Base-by-base conservation (phyloP, 768 basidiomycete genomes). In the Leccinellum rugosiceps region DNA sequence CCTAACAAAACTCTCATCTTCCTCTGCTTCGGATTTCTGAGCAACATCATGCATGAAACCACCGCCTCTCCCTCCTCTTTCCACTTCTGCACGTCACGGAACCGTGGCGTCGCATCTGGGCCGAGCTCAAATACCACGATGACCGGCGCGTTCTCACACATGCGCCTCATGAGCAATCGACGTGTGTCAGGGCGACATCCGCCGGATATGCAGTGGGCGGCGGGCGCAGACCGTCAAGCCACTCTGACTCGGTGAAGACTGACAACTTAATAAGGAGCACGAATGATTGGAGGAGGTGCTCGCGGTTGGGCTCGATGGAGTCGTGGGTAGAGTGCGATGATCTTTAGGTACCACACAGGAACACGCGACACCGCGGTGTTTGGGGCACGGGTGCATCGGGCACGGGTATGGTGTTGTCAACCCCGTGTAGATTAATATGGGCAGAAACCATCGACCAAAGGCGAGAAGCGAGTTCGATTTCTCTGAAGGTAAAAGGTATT, bases 251-350 rank as follows among this genome's bases (percentile, higher is more conserved):
- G 95, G 84, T 99, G 17, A 81, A 77, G 72, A 93, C 89, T 50
- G 79, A 78, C 4, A 4, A 25, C 25, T 25, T 25, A 80, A 78
- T 65, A 83, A 76, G 74, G 85, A 89, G 68, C 76, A 89, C 59
- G 86, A 88, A 68, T 98, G 91, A 86, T 63, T 97, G 65, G 96
- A 95, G 71, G 95, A 99, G 72, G 96, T 96, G 6, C 72, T 96
- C 66, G 78, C 84, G 71, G 69, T 92, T 67, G 85, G 83, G 51
- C 60, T 94, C 8, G 77, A 83, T 3, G 96, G 96, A 6, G 84
- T 97, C 7, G 77, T 97, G 19, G 94, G 94, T 72, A 78, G 94
- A 61, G 93, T 90, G 26, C 75, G 80, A 57, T 85, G 70, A 73
- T 19, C 4, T 7, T 25, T 25, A 25, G 25, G 25, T 25, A 25